Percentiles rank a stretch among this genome's conserved stretches.
Conservation (phyloP, 2,329 filamentous ascomycete species). For the Emergomyces orientalis region DNA sequence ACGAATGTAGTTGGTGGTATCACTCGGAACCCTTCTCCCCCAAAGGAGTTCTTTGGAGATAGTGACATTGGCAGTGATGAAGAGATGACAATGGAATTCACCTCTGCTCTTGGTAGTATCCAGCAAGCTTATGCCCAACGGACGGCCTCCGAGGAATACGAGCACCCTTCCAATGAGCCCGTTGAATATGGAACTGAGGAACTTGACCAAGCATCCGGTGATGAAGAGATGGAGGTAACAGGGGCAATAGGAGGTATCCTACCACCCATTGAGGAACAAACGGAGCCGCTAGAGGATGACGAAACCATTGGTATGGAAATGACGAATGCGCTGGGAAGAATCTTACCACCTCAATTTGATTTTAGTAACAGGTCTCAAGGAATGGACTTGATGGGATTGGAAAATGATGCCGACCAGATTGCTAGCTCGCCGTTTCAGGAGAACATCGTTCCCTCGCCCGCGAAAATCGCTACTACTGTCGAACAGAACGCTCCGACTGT, state of each 20-base stretch:
- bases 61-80: conserved; percentile 33
- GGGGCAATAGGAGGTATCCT: conserved; percentile 39
- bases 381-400: conserved; percentile 47
- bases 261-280: conserved; percentile 31
- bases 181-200: conserved; percentile 14
- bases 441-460: conserved; percentile 25
- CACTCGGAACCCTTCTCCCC: conserved; percentile 14
- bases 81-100: conserved; percentile 43
- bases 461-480: conserved; percentile 19
- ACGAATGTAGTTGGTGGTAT: conserved; percentile 38
- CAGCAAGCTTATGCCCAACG: conserved; percentile 17
- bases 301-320: conserved; percentile 58
- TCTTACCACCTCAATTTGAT: conserved; percentile 39
- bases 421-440: conserved; percentile 40
- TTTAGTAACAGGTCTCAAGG: conserved; percentile 40
- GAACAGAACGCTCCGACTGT: conserved; percentile 34
- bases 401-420: conserved; percentile 43
- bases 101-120: conserved; percentile 36
- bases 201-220: conserved; percentile 17
- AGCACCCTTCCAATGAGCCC: conserved; percentile 13
- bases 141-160: conserved; percentile 10
- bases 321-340: conserved; percentile 54
- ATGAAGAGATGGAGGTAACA: conserved; percentile 53
- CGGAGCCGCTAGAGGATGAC: conserved; percentile 29
- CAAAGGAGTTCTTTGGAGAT: conserved; percentile 22